Percentiles rank a stretch among this genome's conserved stretches.
phyloP scores from a whole-genome alignment of 2,329 filamentous ascomycete species.

The Zymoseptoria ardabiliae region DNA sequence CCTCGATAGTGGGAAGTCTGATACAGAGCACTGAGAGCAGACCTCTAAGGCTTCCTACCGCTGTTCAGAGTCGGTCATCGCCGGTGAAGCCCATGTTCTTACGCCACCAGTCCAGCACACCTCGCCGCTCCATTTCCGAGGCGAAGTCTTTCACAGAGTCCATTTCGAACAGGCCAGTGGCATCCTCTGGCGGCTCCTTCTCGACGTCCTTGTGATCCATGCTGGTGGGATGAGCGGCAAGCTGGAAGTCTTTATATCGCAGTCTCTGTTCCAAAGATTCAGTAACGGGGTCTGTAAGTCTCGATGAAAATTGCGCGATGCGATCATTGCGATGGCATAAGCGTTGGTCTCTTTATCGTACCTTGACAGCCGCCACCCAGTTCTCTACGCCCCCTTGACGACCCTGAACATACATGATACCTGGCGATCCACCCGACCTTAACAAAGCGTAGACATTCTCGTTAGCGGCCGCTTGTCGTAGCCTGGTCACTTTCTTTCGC shows the following conservation, averaged over 20 bases:
- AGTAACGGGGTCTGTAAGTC: neutral
- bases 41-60: neutral
- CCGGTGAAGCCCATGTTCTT: constrained; percentile 53
- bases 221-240: constrained; percentile 47
- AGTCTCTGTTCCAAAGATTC: constrained; percentile 34
- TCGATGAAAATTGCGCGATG: neutral
- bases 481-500: constrained; percentile 60
- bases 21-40: neutral
- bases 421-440: constrained; percentile 60
- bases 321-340: neutral
- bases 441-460: constrained; percentile 58
- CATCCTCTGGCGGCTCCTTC: constrained; percentile 12
- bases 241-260: constrained; percentile 66
- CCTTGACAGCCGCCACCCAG: constrained; percentile 60
- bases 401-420: constrained; percentile 72
- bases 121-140: constrained; percentile 51
- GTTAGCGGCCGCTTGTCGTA: constrained; percentile 57
- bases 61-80: constrained; percentile 2
- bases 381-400: constrained; percentile 48
- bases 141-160: constrained; percentile 60
- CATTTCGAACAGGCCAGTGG: constrained; percentile 49
- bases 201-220: constrained; percentile 18
- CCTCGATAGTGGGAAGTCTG: neutral
- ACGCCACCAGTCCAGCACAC: constrained; percentile 59
- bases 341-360: constrained; percentile 13